A percentile compares a stretch with the other conserved stretches of the same genome.
Evolutionary conservation across 2,329 filamentous ascomycete species (phyloP).

Genomic region (Alternaria hordeiaustralica): DNA sequence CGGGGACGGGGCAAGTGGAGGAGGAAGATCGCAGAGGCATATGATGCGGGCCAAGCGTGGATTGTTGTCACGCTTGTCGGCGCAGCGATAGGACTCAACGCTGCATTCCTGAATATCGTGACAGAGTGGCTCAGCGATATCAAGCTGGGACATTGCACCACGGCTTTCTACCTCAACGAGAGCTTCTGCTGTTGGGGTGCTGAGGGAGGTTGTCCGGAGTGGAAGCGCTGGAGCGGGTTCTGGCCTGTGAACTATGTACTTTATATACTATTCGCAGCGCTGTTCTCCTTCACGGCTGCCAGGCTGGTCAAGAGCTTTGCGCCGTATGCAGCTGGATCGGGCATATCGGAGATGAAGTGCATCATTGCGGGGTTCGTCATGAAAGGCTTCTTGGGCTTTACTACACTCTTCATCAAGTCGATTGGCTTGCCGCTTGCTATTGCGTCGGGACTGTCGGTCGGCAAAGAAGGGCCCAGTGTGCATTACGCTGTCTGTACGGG

Average conservation of each 20-base stretch:
- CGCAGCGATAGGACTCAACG: slow-evolving; percentile 90
- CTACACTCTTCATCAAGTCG: slow-evolving; percentile 93
- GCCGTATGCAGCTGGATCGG: slow-evolving; percentile 93
- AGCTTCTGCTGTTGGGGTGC: slow-evolving; percentile 98
- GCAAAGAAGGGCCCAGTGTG: slow-evolving; percentile 98
- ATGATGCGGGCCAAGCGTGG: slow-evolving; percentile 97
- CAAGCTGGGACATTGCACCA: slow-evolving; percentile 94
- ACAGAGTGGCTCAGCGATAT: slow-evolving; percentile 97
- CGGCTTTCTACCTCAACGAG: slow-evolving; percentile 96
- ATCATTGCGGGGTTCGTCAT: slow-evolving; percentile 99
- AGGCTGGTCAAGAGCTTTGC: slow-evolving; percentile 88
- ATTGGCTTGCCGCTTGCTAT: slow-evolving; percentile 90
- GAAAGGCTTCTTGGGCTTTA: slow-evolving; percentile 94
- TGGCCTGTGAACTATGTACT: slow-evolving; percentile 81
- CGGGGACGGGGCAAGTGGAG: slow-evolving; percentile 69
- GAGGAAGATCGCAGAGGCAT: slow-evolving; percentile 80
- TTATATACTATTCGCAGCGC: slow-evolving; percentile 83
- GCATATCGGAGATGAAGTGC: slow-evolving; percentile 98
- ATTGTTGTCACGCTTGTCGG: slow-evolving; percentile 95
- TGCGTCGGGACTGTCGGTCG: slow-evolving; percentile 90
- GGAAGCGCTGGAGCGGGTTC: slow-evolving; percentile 86
- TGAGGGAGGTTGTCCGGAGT: slow-evolving; percentile 85
- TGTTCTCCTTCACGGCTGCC: slow-evolving; percentile 83
- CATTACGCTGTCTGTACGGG: slow-evolving; percentile 98
- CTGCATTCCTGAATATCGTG: slow-evolving; percentile 90